Conservation (phyloP, 2,329 filamentous ascomycete species). For the Talaromyces sp. region DNA sequence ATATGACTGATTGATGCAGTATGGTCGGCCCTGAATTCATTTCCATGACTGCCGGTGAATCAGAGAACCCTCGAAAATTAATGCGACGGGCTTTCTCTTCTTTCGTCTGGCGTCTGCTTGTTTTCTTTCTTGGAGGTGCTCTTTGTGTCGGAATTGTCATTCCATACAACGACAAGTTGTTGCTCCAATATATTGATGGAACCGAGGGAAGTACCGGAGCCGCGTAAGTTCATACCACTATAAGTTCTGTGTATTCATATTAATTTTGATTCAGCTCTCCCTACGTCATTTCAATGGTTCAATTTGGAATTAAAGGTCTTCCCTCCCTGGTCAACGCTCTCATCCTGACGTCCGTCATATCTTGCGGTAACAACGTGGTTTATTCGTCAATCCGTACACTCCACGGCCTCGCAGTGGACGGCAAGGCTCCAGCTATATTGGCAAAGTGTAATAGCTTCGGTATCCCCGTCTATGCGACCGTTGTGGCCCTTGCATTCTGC, state of each 20-base stretch:
- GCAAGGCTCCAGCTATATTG: conserved; percentile 64
- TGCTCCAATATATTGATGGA: conserved; percentile 53
- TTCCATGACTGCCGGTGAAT: conserved; percentile 68
- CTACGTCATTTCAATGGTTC: conserved; percentile 64
- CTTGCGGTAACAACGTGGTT: conserved; percentile 68
- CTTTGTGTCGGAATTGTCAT: conserved; percentile 69
- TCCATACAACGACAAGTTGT: conserved; percentile 56
- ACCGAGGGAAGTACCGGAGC: conserved; percentile 39
- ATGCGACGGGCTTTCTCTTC: conserved; percentile 69
- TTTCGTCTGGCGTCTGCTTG: conserved; percentile 70
- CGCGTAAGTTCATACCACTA: conserved; percentile 29
- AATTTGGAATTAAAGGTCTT: conserved; percentile 56
- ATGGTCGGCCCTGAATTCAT: conserved; percentile 70
- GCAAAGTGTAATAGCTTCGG: conserved; percentile 62
- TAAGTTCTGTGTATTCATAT: neutral
- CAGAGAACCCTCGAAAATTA: conserved; percentile 67
- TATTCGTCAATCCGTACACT: conserved; percentile 69
- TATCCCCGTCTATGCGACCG: conserved; percentile 62
- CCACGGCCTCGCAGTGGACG: conserved; percentile 64
- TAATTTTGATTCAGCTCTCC: conserved; percentile 44
- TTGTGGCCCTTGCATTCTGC: conserved; percentile 54
- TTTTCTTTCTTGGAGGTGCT: conserved; percentile 70
- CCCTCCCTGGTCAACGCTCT: conserved; percentile 64
- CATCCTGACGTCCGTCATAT: conserved; percentile 68
- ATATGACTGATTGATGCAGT: conserved; percentile 8